Evolutionary conservation across 768 basidiomycete genomes (phyloP), one percentile per base, ranked within the genome.

Genomic region (Mycena albidolilacea): DNA sequence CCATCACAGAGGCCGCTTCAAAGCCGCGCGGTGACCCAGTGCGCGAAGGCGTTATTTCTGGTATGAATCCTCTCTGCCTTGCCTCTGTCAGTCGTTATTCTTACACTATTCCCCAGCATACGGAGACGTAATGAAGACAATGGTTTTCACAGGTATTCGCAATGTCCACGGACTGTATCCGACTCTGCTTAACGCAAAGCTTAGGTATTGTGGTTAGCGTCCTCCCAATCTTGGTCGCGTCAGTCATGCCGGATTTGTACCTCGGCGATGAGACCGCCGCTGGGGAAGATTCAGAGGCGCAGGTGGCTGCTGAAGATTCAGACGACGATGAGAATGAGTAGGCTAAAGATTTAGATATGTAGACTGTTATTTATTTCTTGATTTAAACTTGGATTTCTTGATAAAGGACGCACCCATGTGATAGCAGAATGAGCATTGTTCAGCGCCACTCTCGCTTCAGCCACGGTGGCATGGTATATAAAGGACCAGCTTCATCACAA

Each of bases 181-280:
- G 30, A 1, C 30, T 30, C 30, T 30, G 30, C 30, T 30, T 30
- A 30, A 30, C 3, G 3, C 30, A 30, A 30, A 30, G 30, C 30
- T 3, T 30, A 30, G 30, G 30, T 0, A 87, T 87, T 43, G 82
- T 82, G 7, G 80, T 91, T 65, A 87, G 88, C 71, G 81, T 92
- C 61, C 77, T 93, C 0, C 92, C 93, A 9, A 81, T 93, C 66
- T 41, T 89, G 39, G 83, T 91, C 70, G 81, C 92, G 2, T 81
- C 93, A 75, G 81, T 89, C 66, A 90, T 93, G 84, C 89, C 89
- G 15, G 84, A 93, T 77, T 91, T 90, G 86, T 86, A 89, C 71
- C 89, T 96, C 63, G 90, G 90, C 17, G 89, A 93, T 76, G 83
- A 82, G 52, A 93, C 95, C 81, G 95, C 94, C 78, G 91, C 92